phyloP scores from a whole-genome alignment of 2,329 filamentous ascomycete species.

The Botrytis tulipae region DNA sequence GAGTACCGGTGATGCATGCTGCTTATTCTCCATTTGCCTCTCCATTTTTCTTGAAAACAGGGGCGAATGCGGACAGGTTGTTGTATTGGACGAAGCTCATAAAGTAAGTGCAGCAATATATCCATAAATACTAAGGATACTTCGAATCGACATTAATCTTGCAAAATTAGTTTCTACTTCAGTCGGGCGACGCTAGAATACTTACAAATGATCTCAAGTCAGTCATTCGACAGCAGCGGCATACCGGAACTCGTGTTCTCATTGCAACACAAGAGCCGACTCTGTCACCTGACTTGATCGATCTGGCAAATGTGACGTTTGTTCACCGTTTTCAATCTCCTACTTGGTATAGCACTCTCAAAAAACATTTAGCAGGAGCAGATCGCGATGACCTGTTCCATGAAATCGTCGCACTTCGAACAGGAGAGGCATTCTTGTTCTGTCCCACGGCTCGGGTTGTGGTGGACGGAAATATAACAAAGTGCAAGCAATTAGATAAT shows the following conservation, averaged over 20 bases:
- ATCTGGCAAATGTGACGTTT: constrained; percentile 70
- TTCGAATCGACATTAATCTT: neutral
- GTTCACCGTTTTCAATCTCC: constrained; percentile 71
- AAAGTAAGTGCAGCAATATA: constrained; percentile 44
- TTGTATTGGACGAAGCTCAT: constrained; percentile 76
- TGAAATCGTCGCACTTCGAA: constrained; percentile 46
- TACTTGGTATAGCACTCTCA: constrained; percentile 49
- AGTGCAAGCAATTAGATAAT: constrained; percentile 32
- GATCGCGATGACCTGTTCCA: constrained; percentile 40
- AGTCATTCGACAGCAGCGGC: constrained; percentile 68
- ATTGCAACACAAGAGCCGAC: constrained; percentile 78
- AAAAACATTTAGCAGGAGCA: constrained; percentile 45
- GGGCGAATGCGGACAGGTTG: constrained; percentile 51
- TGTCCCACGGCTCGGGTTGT: constrained; percentile 45
- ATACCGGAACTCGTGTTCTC: constrained; percentile 63
- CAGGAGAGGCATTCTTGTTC: constrained; percentile 51
- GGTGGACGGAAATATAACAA: constrained; percentile 41
- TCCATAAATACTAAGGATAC: neutral
- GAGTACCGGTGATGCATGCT: constrained; percentile 63
- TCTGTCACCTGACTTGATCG: constrained; percentile 64
- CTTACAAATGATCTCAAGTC: constrained; percentile 62
- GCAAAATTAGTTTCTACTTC: constrained; percentile 53
- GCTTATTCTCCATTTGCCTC: constrained; percentile 70
- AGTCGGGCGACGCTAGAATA: constrained; percentile 51
- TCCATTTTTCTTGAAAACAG: constrained; percentile 61